These are phyloP conservation scores for Leishmania turanica DNA, from an alignment of 208 protist genomes.

Conservation along the genomic window DNA sequence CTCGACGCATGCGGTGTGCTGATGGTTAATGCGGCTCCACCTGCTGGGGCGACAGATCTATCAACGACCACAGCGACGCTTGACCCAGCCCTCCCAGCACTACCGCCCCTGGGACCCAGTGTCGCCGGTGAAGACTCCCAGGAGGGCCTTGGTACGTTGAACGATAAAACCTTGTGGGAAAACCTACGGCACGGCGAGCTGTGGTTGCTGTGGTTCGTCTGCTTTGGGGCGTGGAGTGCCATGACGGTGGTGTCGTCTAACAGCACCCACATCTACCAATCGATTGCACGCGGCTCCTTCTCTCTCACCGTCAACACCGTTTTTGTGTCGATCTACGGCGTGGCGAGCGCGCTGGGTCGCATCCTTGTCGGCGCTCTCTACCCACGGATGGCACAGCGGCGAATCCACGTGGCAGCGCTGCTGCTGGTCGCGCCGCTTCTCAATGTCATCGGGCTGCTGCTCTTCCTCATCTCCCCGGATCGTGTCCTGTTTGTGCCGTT, in stretches of 20 bases:
- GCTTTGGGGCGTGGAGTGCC: slow-evolving; percentile 72
- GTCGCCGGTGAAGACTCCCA: not conserved
- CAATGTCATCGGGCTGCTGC: slow-evolving; percentile 64
- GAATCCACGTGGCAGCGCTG: slow-evolving; percentile 43
- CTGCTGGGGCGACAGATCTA: not conserved
- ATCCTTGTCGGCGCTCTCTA: slow-evolving; percentile 61
- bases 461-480: slow-evolving; percentile 49
- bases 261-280: slow-evolving; percentile 80
- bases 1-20: not conserved
- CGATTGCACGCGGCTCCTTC: slow-evolving; percentile 56
- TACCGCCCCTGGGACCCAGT: not conserved
- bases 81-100: not conserved
- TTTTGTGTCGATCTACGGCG: slow-evolving; percentile 81
- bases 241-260: slow-evolving; percentile 81
- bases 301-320: slow-evolving; percentile 73
- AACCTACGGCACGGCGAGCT: slow-evolving; percentile 68
- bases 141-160: slow-evolving; percentile 23
- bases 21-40: not conserved
- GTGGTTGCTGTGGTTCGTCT: slow-evolving; percentile 88
- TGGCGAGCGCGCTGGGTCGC: slow-evolving; percentile 76
- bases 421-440: slow-evolving; percentile 60
- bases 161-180: slow-evolving; percentile 42
- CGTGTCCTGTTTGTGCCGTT: slow-evolving; percentile 63
- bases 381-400: slow-evolving; percentile 42
- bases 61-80: not conserved